These are phyloP conservation scores for Coix lacrymajobi DNA, from an alignment of 176 grass and related monocot genomes.

Conservation along the genomic window DNA sequence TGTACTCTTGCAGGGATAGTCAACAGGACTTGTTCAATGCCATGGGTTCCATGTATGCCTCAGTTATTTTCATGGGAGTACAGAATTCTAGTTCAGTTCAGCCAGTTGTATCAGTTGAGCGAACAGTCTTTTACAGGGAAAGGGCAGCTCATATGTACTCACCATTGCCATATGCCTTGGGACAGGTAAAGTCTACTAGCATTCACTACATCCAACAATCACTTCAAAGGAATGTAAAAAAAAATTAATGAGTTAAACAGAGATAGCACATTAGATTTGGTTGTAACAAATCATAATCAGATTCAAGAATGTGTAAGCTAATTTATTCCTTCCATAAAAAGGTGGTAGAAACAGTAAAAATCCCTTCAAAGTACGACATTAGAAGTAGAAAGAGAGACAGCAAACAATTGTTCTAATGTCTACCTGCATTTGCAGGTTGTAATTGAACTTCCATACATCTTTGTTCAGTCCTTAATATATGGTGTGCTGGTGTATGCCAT, in stretches of 20 bases:
- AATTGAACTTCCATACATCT: constrained; percentile 78
- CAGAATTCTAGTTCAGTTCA: constrained; percentile 61
- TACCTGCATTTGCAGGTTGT: constrained; percentile 41
- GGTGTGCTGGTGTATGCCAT: constrained; percentile 69
- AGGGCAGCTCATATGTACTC: constrained; percentile 86
- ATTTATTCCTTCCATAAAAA: neutral
- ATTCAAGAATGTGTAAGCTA: neutral
- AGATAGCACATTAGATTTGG: neutral
- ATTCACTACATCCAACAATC: neutral
- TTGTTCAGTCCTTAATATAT: constrained; percentile 61
- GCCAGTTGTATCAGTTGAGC: constrained; percentile 71
- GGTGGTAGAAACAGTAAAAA: neutral
- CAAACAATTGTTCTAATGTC: neutral
- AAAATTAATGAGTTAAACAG: neutral
- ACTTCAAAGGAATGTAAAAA: neutral
- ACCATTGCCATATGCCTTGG: constrained; percentile 74
- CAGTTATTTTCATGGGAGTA: constrained; percentile 73
- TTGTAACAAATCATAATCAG: constrained; percentile 1
- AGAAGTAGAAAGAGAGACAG: neutral
- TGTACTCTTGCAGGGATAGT: constrained; percentile 42
- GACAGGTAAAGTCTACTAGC: constrained; percentile 45
- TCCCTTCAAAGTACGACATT: neutral
- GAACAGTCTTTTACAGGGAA: constrained; percentile 82
- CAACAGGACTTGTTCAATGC: constrained; percentile 82
- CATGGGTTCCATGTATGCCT: constrained; percentile 85